Base-by-base conservation (phyloP, 139 green algal species). In the Astrephomene gubernaculifera region DNA sequence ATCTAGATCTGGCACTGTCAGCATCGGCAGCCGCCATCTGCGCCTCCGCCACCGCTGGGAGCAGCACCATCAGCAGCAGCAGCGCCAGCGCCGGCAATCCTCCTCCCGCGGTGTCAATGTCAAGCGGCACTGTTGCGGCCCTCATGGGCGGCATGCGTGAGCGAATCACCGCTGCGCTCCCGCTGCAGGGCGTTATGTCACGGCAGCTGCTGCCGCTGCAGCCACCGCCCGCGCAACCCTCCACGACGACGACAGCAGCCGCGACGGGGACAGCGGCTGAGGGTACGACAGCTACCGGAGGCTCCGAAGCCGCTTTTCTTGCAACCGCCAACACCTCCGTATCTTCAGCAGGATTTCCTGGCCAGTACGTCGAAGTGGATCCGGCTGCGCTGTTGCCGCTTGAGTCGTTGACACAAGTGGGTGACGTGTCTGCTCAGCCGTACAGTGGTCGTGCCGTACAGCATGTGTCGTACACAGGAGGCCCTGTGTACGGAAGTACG, bases 201-300 rank as follows among this genome's bases (percentile, higher is more conserved):
- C 44, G 79, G 21, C 33, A 43, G 27, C 14, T 78, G 27, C 65
- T 86, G 79, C 79, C 79, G 45, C 64, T 86, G 35, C 79, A 76
- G 67, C 33, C 52, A 17, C 41, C 7, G 9, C 14, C 19, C 1
- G n/a, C n/a, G n/a, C n/a, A n/a, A n/a, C n/a, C n/a, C n/a, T n/a
- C n/a, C n/a, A n/a, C n/a, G n/a, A 8, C 78, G 7, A 24, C 19
- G 24, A 41, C 78, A 0, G n/a, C 33, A n/a, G 31, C 33, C 21
- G 64, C 45, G 7, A 31, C 19, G 0, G 45, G 7, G 1, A 45
- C 31, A 19, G 43, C 43, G 4, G 29, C 29, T 35, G 68, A 7
- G 12, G 41, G 39, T 22, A 36, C 22, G 10, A 22, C 22, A 6
- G 52, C 35, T 8, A 14, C 25, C 31, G 73, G 10, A 22, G 27